Percentiles rank a stretch among this genome's conserved stretches.
phyloP scores from a whole-genome alignment of 2,329 filamentous ascomycete species.

The Penicillium italicum region DNA sequence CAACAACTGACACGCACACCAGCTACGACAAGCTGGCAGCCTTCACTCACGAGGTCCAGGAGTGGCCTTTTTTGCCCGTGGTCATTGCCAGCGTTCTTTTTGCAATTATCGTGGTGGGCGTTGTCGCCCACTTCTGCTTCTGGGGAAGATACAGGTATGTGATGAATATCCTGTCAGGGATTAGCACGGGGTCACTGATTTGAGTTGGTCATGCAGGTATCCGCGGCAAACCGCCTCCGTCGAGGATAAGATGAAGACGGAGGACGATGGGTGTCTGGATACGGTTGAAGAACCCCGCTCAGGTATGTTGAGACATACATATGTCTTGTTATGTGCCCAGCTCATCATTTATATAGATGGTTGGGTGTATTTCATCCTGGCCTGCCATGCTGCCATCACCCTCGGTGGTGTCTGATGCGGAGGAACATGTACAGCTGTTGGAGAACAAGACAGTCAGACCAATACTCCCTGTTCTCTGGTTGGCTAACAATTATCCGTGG shows the following conservation, averaged over 20 bases:
- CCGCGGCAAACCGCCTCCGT: not conserved
- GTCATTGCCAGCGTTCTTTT: not conserved
- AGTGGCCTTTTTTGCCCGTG: not conserved
- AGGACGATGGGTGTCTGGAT: not conserved
- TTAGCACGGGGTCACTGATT: not conserved
- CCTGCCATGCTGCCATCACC: constrained; percentile 7
- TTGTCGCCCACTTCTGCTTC: not conserved
- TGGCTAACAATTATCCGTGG: not conserved
- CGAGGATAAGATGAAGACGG: not conserved
- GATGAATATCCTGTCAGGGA: too few species aligned
- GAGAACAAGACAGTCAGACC: not conserved
- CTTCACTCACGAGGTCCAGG: not conserved
- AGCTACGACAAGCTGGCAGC: not conserved
- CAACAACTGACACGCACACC: not conserved
- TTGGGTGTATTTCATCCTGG: not conserved
- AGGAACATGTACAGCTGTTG: not conserved
- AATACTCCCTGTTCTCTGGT: not conserved
- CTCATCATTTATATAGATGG: constrained; percentile 2
- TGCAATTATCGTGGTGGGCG: not conserved
- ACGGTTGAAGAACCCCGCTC: not conserved
- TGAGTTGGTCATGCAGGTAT: not conserved
- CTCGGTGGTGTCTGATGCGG: not conserved
- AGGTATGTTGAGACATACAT: not conserved
- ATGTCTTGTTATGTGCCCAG: not conserved
- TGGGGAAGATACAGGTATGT: not conserved